Conservation (phyloP, 2,329 filamentous ascomycete species). For the Zasmidium cellare region DNA sequence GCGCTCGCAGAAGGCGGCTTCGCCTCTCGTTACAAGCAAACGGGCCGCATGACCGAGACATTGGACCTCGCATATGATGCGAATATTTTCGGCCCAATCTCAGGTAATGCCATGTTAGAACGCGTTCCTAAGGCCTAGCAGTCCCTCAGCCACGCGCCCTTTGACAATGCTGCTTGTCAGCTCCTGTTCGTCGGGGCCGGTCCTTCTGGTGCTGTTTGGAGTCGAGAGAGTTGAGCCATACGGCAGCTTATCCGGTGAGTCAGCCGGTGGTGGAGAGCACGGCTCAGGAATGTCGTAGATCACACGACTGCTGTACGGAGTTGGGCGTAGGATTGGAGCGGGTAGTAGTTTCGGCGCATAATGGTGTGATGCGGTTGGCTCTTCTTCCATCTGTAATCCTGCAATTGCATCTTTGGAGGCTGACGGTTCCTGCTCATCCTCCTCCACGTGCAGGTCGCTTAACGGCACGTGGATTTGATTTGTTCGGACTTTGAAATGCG, state of each 20-base stretch:
- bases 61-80: neutral
- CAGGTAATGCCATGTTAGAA: neutral
- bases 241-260: constrained; percentile 24
- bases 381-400: neutral
- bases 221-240: constrained; percentile 2
- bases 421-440: neutral
- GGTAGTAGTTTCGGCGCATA: constrained; percentile 27
- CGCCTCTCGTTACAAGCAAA: neutral
- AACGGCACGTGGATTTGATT: constrained; percentile 69
- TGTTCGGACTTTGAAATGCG: constrained; percentile 73
- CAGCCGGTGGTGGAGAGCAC: constrained; percentile 13
- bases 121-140: constrained; percentile 48
- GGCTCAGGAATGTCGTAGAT: constrained; percentile 27
- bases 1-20: neutral
- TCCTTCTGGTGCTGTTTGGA: constrained; percentile 8
- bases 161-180: constrained; percentile 50
- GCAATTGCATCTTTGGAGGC: constrained; percentile 27
- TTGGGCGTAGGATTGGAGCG: constrained; percentile 42
- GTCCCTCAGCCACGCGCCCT: constrained; percentile 53
- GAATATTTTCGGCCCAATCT: neutral
- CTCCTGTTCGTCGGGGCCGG: constrained; percentile 30
- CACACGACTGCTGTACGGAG: constrained; percentile 39
- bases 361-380: neutral
- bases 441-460: constrained; percentile 49
- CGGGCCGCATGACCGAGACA: neutral